Conservation (phyloP, 2,329 filamentous ascomycete species). For the Pseudogymnoascus sp. region DNA sequence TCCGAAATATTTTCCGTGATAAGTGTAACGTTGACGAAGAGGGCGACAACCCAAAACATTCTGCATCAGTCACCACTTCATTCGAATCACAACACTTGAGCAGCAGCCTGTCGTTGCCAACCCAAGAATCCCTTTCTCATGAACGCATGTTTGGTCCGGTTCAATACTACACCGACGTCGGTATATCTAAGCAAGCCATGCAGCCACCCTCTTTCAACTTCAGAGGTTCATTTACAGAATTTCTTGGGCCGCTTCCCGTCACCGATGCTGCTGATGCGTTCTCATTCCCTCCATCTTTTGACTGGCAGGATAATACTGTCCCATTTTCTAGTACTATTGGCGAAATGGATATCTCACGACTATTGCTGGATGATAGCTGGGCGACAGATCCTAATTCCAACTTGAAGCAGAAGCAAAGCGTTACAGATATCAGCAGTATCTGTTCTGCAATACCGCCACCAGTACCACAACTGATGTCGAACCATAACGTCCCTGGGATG, state of each 20-base stretch:
- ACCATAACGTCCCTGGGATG: slow-evolving; percentile 11
- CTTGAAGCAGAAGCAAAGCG: slow-evolving; percentile 23
- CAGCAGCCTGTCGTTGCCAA: neutral
- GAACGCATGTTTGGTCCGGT: neutral
- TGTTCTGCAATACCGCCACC: slow-evolving; percentile 20
- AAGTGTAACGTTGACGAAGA: neutral
- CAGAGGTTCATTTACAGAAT: slow-evolving; percentile 18
- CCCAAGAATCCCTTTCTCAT: neutral
- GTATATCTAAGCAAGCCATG: slow-evolving; percentile 7
- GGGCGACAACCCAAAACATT: neutral
- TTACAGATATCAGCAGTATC: slow-evolving; percentile 25
- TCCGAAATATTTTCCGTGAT: slow-evolving; percentile 37
- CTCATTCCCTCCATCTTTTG: slow-evolving; percentile 34
- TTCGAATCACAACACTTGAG: neutral
- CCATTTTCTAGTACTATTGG: slow-evolving; percentile 38
- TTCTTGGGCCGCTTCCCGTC: slow-evolving; percentile 17
- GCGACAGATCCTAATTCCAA: slow-evolving; percentile 17
- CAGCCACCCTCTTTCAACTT: slow-evolving; percentile 15
- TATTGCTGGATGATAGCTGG: slow-evolving; percentile 48
- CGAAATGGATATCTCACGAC: slow-evolving; percentile 56
- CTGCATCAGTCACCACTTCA: neutral
- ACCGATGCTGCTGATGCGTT: slow-evolving; percentile 29
- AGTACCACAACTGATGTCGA: slow-evolving; percentile 4
- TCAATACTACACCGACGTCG: neutral
- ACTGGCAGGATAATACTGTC: slow-evolving; percentile 37